These are phyloP conservation scores for Elsinoe arachidis DNA, from an alignment of 2,329 filamentous ascomycete species.

Conservation along the genomic window DNA sequence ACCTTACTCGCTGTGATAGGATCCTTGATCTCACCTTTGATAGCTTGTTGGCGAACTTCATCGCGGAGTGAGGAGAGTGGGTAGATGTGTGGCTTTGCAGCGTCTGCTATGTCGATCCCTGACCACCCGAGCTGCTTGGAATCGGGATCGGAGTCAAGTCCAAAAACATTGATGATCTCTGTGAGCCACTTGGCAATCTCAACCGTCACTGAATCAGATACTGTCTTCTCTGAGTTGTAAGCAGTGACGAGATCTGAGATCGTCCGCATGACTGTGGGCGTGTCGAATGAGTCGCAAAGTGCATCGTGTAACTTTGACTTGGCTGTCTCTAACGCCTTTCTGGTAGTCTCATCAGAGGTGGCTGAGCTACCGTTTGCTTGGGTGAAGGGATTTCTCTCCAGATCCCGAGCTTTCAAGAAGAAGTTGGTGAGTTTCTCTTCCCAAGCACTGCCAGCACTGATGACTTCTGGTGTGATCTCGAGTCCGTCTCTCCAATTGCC, in stretches of 20 bases:
- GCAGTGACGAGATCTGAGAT: conserved; percentile 70
- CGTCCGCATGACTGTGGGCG: conserved; percentile 66
- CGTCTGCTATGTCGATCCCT: conserved; percentile 53
- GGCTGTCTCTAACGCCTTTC: conserved; percentile 41
- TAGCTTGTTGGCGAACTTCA: conserved; percentile 48
- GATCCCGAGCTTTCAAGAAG: conserved; percentile 51
- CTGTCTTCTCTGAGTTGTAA: conserved; percentile 52
- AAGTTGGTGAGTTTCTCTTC: conserved; percentile 70
- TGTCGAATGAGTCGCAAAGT: conserved; percentile 81
- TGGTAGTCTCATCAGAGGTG: conserved; percentile 24
- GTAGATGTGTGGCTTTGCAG: conserved; percentile 53
- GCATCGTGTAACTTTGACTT: conserved; percentile 54
- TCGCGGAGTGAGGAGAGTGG: conserved; percentile 51
- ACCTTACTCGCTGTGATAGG: conserved; percentile 20
- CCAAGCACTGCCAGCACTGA: conserved; percentile 66
- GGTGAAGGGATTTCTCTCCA: conserved; percentile 24
- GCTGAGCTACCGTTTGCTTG: conserved; percentile 17
- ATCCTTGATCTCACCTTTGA: conserved; percentile 38
- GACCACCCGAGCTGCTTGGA: conserved; percentile 51
- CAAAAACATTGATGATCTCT: conserved; percentile 73
- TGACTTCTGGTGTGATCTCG: conserved; percentile 78
- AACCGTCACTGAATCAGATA: conserved; percentile 42
- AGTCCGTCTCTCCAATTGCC: conserved; percentile 86
- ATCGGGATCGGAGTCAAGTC: conserved; percentile 55
- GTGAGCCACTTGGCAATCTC: conserved; percentile 70